Evolutionary conservation across 768 basidiomycete genomes (phyloP).

Genomic region (Leccinum subgranulosum): DNA sequence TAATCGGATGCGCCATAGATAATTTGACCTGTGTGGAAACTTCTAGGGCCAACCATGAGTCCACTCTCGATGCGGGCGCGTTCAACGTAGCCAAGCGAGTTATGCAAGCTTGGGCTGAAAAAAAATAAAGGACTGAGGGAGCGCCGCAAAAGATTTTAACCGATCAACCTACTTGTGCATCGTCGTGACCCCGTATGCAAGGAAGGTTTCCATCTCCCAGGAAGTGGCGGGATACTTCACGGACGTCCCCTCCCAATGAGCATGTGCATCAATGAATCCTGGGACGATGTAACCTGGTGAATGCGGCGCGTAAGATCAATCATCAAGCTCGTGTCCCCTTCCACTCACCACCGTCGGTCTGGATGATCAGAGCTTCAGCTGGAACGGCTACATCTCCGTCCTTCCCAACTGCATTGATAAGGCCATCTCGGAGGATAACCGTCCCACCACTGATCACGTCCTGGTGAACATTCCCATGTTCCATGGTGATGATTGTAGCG

Average conservation of each 20-base stretch:
- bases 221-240: constrained; percentile 58
- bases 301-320: constrained; percentile 2
- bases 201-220: constrained; percentile 74
- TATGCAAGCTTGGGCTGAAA: constrained; percentile 60
- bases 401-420: constrained; percentile 50
- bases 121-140: not conserved
- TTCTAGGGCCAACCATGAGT: constrained; percentile 64
- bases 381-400: constrained; percentile 34
- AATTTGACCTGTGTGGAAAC: constrained; percentile 65
- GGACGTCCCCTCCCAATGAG: constrained; percentile 57
- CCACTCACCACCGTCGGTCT: constrained; percentile 59
- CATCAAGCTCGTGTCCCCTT: too few species aligned
- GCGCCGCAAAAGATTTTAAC: not conserved
- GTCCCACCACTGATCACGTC: constrained; percentile 56
- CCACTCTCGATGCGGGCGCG: constrained; percentile 69
- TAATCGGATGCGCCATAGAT: constrained; percentile 48
- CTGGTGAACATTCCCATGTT: constrained; percentile 41
- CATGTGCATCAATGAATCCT: constrained; percentile 75
- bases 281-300: constrained; percentile 58
- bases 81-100: constrained; percentile 60
- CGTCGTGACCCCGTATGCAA: constrained; percentile 75
- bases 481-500: constrained; percentile 71
- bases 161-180: constrained; percentile 59
- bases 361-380: constrained; percentile 43
- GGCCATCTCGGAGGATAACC: constrained; percentile 52